Conservation (phyloP, 257 asterid species). For the Salvia splendens region DNA sequence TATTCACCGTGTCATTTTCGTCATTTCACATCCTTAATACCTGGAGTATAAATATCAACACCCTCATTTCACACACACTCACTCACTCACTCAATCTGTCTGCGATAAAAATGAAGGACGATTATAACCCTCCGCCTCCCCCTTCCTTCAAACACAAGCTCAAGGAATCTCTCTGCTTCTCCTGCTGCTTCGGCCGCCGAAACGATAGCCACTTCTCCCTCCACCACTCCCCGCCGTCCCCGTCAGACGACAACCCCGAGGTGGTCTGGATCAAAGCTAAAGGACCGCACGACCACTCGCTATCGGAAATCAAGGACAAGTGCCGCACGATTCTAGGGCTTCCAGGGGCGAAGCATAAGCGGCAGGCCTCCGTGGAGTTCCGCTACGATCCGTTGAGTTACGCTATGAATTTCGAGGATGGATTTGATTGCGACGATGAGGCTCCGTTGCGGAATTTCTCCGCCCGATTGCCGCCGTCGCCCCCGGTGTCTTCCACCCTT, state of each 20-base stretch:
- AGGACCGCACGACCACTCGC: conserved; percentile 35
- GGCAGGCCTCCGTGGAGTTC: conserved; percentile 53
- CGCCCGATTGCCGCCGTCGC: conserved; percentile 60
- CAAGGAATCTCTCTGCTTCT: conserved; percentile 49
- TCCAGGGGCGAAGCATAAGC: conserved; percentile 39
- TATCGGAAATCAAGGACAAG: conserved; percentile 51
- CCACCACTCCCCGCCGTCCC: conserved; percentile 35
- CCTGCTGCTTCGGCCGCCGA: conserved; percentile 60
- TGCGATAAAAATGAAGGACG: conserved; percentile 39
- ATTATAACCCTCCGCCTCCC: conserved; percentile 40
- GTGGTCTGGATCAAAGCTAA: conserved; percentile 46
- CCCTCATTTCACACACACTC: background rate
- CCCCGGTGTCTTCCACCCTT: conserved; percentile 37
- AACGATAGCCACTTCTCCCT: conserved; percentile 33
- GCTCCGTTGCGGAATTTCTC: conserved; percentile 54
- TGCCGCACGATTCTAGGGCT: conserved; percentile 50
- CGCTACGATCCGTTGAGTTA: conserved; percentile 80
- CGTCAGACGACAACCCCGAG: conserved; percentile 52
- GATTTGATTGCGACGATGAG: conserved; percentile 43
- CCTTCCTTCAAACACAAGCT: conserved; percentile 52
- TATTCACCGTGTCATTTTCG: conserved; percentile 27
- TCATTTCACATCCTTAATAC: background rate
- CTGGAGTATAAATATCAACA: background rate
- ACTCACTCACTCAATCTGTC: conserved; percentile 1
- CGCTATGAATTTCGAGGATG: conserved; percentile 72